Evolutionary conservation across 176 grass and related monocot genomes (phyloP), one percentile per base, ranked within the genome.

Genomic region (Canna indica): DNA sequence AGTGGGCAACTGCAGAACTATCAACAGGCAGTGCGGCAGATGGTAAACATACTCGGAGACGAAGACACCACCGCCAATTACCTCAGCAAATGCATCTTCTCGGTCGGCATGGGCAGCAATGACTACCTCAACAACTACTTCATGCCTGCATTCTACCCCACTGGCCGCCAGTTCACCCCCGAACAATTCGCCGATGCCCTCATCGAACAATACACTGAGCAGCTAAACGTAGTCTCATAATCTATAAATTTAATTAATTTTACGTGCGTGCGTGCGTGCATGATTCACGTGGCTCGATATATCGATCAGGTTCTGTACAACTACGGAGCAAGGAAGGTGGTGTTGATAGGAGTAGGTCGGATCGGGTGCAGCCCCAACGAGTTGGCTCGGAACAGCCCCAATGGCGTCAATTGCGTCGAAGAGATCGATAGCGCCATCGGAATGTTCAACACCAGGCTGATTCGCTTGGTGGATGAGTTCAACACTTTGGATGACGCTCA

Each of bases 81-180:
- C 76, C 81, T 96, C 36, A 96, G 85, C 73, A 83, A 83, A 75
- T 96, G 91, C 85, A 88, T 91, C 56, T 91, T 91, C 83, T 79
- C 85, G 0, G 79, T 96, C 7, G 88, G 85, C 38, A 88, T 96
- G 83, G 91, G 91, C 71, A 91, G 91, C 83, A 96, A 96, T 45
- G 91, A 96, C 73, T 96, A 96, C 74, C 83, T 96, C 66, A 96
- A 96, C 83, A 96, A 96, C 85, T 91, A 96, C 84, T 96, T 96
- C 88, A 96, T 96, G 91, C 85, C 91, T 0, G 5, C 72, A 5
- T 39, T 91, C 44, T 91, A 91, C 88, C 0, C 15, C 28, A 91
- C 83, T 22, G 83, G 85, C 50, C 81, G 26, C 18, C 83, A 91
- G 75, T 96, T 75, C 92, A 91, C 78, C 17, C 81, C 92, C 18